phyloP scores from a whole-genome alignment of 805 yeast genomes.

The Candida ovalis region DNA sequence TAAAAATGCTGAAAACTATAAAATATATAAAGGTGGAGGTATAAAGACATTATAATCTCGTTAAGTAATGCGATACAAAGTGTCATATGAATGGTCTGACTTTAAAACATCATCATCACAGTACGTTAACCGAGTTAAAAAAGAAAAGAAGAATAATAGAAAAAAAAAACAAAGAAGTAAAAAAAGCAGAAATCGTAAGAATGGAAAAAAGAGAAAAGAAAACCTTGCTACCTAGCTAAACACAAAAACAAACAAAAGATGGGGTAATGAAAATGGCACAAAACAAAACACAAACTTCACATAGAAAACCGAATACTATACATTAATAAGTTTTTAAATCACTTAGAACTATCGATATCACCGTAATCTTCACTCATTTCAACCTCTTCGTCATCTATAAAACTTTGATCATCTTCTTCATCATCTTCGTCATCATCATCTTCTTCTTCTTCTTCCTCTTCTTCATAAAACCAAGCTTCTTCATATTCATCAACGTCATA shows the following conservation, averaged over 20 bases:
- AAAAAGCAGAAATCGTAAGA: not conserved
- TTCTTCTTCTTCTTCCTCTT: conserved; percentile 54
- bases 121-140: not conserved
- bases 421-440: conserved; percentile 60
- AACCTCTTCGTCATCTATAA: conserved; percentile 40
- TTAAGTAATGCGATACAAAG: too few species aligned
- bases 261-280: not conserved
- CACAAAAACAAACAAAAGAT: not conserved
- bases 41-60: not conserved
- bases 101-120: not conserved
- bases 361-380: conserved; percentile 44
- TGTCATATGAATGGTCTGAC: too few species aligned
- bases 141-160: not conserved
- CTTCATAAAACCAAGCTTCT: conserved; percentile 53
- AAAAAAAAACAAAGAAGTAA: not conserved
- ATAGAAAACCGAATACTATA: not conserved
- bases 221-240: not conserved
- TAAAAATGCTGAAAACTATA: not conserved
- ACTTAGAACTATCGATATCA: conserved; percentile 29
- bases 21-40: not conserved
- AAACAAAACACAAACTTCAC: not conserved
- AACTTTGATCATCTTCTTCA: conserved; percentile 41
- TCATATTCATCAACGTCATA: conserved; percentile 50
- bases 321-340: not conserved
- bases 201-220: not conserved